Evolutionary conservation across 1,139 yeast species (phyloP).

Genomic region (Hanseniaspora uvarum): DNA sequence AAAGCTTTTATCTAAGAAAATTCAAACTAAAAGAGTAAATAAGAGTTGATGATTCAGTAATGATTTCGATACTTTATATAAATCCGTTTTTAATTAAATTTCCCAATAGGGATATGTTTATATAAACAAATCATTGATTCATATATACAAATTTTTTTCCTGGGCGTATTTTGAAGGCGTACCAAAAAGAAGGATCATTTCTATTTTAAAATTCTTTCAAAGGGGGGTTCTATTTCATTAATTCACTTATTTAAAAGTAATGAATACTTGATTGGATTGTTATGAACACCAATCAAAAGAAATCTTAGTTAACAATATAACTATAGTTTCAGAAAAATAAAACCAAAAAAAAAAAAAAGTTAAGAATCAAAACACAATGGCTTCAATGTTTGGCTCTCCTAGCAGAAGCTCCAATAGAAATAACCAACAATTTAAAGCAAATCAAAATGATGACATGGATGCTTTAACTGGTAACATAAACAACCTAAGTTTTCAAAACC

Average conservation of each 20-base stretch:
- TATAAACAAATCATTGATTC: conserved; percentile 3
- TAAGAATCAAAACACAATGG: neutral
- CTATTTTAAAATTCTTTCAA: neutral
- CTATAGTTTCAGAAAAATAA: too few relatives aligned
- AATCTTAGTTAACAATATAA: too few relatives aligned
- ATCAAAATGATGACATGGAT: conserved; percentile 24
- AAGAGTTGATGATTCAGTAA: too few relatives aligned
- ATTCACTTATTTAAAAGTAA: neutral
- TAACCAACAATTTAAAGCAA: neutral
- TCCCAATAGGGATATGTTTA: conserved; percentile 9
- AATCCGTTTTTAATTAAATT: neutral
- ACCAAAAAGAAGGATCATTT: neutral
- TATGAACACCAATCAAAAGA: neutral
- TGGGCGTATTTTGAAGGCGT: neutral
- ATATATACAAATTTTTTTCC: neutral
- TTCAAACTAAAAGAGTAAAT: conserved; percentile 19
- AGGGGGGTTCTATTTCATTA: neutral
- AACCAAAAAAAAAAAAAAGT: neutral
- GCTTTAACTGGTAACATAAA: conserved; percentile 31
- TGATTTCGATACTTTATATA: too few relatives aligned
- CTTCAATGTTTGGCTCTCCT: conserved; percentile 13
- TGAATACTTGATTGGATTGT: neutral
- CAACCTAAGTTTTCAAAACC: conserved; percentile 26
- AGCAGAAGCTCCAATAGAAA: conserved; percentile 7
- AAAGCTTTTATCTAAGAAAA: conserved; percentile 30